Evolutionary conservation across 2,329 filamentous ascomycete genomes (phyloP).

Genomic region (Aspergillus sp.): DNA sequence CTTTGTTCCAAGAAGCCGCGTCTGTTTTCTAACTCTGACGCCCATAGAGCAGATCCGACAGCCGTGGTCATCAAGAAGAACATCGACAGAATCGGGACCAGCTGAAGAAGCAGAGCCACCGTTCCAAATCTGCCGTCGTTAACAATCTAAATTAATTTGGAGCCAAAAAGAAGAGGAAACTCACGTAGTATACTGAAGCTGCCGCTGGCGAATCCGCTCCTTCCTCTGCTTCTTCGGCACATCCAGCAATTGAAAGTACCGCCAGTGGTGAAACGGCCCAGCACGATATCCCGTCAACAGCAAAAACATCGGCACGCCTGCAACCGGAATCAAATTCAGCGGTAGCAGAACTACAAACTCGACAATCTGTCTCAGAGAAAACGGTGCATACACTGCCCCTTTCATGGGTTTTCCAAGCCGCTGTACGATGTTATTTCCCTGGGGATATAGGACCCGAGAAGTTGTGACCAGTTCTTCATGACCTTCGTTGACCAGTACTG

Average conservation of each 20-base stretch:
- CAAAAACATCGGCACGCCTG: conserved; percentile 79
- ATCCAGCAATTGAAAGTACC: conserved; percentile 77
- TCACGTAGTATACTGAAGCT: conserved; percentile 80
- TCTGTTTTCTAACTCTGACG: conserved; percentile 64
- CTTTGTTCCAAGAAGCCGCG: conserved; percentile 23
- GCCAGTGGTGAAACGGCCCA: conserved; percentile 82
- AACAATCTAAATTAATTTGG: neutral
- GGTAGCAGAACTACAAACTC: conserved; percentile 75
- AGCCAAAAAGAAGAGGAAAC: conserved; percentile 9
- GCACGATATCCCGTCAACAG: conserved; percentile 79
- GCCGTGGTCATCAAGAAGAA: conserved; percentile 87
- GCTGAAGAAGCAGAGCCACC: conserved; percentile 72
- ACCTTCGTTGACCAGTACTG: conserved; percentile 69
- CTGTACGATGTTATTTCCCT: conserved; percentile 66
- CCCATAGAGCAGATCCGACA: conserved; percentile 80
- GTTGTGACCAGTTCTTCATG: conserved; percentile 62
- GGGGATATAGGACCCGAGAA: conserved; percentile 58
- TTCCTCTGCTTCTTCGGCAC: conserved; percentile 68
- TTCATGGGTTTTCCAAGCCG: conserved; percentile 75
- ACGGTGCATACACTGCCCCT: conserved; percentile 74
- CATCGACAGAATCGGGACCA: conserved; percentile 88
- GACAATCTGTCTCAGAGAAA: conserved; percentile 81
- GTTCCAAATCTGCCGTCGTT: conserved; percentile 61
- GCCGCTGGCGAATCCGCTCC: conserved; percentile 57
- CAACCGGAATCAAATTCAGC: conserved; percentile 77